Evolutionary conservation across 164 flowering plant species (phyloP).

Genomic region (Kingdonia uniflora): DNA sequence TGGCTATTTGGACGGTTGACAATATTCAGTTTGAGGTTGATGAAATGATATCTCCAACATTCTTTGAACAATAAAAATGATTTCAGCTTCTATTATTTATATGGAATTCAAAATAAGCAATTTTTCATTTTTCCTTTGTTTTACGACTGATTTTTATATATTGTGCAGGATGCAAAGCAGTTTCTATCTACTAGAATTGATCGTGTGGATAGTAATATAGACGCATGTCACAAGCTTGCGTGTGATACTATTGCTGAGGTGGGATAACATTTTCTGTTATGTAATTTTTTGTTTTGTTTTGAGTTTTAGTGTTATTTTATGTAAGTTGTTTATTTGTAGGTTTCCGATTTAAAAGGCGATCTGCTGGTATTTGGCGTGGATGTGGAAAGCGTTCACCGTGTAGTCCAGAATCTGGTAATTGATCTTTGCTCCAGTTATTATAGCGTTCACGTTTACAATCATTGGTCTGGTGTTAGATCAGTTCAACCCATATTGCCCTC

Average conservation of each 20-base stretch:
- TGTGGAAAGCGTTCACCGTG: constrained; percentile 38
- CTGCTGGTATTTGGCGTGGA: constrained; percentile 24
- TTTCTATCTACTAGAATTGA: constrained; percentile 54
- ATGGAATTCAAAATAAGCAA: too few species aligned
- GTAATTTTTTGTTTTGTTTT: constrained; percentile 1
- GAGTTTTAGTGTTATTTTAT: neutral
- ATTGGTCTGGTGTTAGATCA: too few species aligned
- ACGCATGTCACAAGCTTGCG: constrained; percentile 34
- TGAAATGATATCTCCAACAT: too few species aligned
- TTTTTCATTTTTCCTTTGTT: neutral
- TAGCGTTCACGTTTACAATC: too few species aligned
- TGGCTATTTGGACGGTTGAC: too few species aligned
- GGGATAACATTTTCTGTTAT: constrained; percentile 6
- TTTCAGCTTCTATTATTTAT: neutral
- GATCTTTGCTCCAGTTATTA: too few species aligned
- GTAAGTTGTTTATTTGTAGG: constrained; percentile 22
- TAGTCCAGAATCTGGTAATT: constrained; percentile 47
- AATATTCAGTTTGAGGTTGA: too few species aligned
- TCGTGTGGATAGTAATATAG: constrained; percentile 35
- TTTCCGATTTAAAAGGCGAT: constrained; percentile 30
- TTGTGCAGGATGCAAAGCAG: constrained; percentile 43
- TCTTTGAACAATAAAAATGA: neutral
- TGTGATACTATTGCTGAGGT: constrained; percentile 54
- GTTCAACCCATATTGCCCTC: too few species aligned
- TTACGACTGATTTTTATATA: neutral